Conservation (phyloP, 1,284 basidiomycete species). For the Sanghuangporus sanghuang region DNA sequence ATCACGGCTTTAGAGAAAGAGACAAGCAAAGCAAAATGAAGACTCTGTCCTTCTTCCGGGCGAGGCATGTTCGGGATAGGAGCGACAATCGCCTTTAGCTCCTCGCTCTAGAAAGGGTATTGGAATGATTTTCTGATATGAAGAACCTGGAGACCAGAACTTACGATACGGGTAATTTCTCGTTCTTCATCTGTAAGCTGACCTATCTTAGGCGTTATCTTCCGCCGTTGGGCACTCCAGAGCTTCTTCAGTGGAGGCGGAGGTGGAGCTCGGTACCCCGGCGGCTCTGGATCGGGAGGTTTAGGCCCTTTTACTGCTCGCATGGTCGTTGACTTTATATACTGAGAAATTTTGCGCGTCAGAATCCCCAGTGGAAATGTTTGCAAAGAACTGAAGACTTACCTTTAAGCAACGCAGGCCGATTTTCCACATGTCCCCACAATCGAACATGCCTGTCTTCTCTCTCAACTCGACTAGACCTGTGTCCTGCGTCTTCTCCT, state of each 20-base stretch:
- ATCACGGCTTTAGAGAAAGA: constrained; percentile 87
- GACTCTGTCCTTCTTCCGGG: constrained; percentile 22
- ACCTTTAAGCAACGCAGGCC: constrained; percentile 62
- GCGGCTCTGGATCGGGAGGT: constrained; percentile 21
- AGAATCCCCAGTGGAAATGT: not conserved
- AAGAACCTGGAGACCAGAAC: constrained; percentile 26
- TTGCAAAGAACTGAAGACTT: constrained; percentile 18
- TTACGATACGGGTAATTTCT: constrained; percentile 69
- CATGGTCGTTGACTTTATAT: constrained; percentile 75
- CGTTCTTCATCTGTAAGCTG: constrained; percentile 81
- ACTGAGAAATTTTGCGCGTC: constrained; percentile 30
- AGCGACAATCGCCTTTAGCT: constrained; percentile 53
- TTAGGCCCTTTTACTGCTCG: constrained; percentile 65
- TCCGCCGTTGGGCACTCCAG: constrained; percentile 67
- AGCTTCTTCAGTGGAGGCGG: constrained; percentile 37
- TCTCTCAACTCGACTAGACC: constrained; percentile 29
- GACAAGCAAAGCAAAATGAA: constrained; percentile 79
- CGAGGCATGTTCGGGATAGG: constrained; percentile 34
- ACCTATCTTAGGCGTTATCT: constrained; percentile 88
- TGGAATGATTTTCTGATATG: not conserved
- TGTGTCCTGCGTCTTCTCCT: constrained; percentile 26
- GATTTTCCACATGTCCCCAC: constrained; percentile 63
- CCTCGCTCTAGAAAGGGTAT: constrained; percentile 45
- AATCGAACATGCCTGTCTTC: constrained; percentile 43
- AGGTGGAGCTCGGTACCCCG: constrained; percentile 10